These are phyloP conservation scores for Fusarium robinianum DNA, from an alignment of 2,329 filamentous ascomycete species.

Conservation along the genomic window DNA sequence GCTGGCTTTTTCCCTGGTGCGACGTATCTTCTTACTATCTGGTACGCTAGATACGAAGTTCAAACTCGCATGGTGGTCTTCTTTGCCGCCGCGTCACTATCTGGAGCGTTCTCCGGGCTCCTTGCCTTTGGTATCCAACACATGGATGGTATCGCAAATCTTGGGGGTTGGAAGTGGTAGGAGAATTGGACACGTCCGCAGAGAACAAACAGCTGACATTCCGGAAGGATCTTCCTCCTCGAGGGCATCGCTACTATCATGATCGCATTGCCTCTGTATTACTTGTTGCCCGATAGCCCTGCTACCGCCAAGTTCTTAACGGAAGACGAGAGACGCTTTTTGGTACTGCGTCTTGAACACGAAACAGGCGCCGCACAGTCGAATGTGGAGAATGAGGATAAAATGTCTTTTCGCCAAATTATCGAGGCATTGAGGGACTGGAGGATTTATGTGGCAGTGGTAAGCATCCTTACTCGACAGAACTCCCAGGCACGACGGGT, in stretches of 20 bases:
- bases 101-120: constrained; percentile 39
- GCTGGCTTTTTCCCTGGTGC: constrained; percentile 11
- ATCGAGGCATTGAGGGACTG: constrained; percentile 9
- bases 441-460: constrained; percentile 7
- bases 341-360: neutral
- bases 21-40: constrained; percentile 9
- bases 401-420: neutral
- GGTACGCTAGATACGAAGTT: constrained; percentile 20
- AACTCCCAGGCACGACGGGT: too few relatives aligned
- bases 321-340: neutral
- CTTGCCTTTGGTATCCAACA: constrained; percentile 19
- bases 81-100: constrained; percentile 22
- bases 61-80: constrained; percentile 22
- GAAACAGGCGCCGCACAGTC: neutral
- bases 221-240: constrained; percentile 9
- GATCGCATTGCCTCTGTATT: constrained; percentile 6
- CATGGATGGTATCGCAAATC: constrained; percentile 11
- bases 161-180: constrained; percentile 26
- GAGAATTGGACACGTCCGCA: too few relatives aligned
- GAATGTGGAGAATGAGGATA: neutral
- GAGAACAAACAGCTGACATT: too few relatives aligned
- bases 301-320: neutral
- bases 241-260: constrained; percentile 15
- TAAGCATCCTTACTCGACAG: too few relatives aligned
- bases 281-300: constrained; percentile 1